Conservation (phyloP, 2,329 filamentous ascomycete species). For the Diaporthe vaccinii region DNA sequence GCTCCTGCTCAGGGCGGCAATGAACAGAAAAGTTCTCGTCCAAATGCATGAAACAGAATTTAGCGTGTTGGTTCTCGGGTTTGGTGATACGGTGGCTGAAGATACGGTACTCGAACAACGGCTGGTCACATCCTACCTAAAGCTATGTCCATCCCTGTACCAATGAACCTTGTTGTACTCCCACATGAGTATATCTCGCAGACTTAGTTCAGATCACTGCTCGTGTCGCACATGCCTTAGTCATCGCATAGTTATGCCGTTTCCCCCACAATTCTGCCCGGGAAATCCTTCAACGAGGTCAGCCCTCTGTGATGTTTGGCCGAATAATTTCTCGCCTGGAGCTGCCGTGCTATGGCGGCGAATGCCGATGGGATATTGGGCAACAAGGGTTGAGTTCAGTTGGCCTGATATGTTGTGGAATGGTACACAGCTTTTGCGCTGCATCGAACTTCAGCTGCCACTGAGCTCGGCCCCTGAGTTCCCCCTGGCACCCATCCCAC, state of each 20-base stretch:
- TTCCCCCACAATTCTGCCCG: background rate
- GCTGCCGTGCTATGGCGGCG: background rate
- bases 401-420: background rate
- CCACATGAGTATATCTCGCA: slow-evolving; percentile 13
- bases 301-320: background rate
- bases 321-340: too few relatives aligned
- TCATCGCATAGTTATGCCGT: background rate
- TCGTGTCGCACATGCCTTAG: background rate
- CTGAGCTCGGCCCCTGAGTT: background rate
- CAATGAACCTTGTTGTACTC: background rate
- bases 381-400: background rate
- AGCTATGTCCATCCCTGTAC: background rate
- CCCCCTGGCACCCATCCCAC: background rate
- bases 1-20: background rate
- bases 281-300: background rate
- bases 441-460: background rate
- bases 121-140: background rate
- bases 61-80: background rate
- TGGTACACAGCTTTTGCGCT: background rate
- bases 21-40: background rate
- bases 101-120: background rate
- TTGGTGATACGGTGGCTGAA: background rate
- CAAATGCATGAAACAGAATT: background rate
- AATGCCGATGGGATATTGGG: background rate
- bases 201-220: background rate